Evolutionary conservation across 192 early-diverging fungal species (phyloP), one percentile per base, ranked within the genome.

Genomic region (Umbelopsis vinacea): DNA sequence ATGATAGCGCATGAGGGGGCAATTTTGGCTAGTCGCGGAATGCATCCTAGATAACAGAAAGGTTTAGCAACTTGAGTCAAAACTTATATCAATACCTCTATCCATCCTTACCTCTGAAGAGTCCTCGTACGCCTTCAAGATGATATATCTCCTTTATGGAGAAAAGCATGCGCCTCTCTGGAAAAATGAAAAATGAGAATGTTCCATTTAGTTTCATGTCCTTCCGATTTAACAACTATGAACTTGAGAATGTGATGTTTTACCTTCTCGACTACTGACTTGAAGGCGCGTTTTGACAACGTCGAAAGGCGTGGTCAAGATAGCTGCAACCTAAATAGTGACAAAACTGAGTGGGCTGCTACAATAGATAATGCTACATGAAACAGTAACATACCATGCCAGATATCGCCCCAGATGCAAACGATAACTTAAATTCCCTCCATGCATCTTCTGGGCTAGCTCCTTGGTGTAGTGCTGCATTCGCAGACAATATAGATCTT

Each of bases 1-100:
- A 98, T 97, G 60, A 98, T 94, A 0, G 94, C 97, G 78, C 97
- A 97, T 11, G 93, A 92, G 2, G 94, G 93, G 33, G 94, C 94
- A 2, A 96, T 90, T 76, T 95, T 97, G 57, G 92, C 86, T 22
- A 96, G 79, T n/a, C 97, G 80, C 0, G 95, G 93, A 0, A 87
- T 79, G 2, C 93, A 76, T 0, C 93, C 89, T 74, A 70, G 3
- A 74, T 45, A 22, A 50, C 57, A 52, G 46, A 46, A 57, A 21
- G 33, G 29, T 53, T n/a, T 37, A 73, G 33, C 22, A 53, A 45
- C 69, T 17, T 46, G 52, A 24, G 9, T 6, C 52, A 6, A 0
- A 17, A 12, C 0, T 54, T 37, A 11, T 60, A 10, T 68, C 12
- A 15, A 9, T 23, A 6, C 26, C 24, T 33, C 52, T 0, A 7